Evolutionary conservation across 164 flowering plant genomes (phyloP).

Genomic region (Kalanchoe fedtschenkoi): DNA sequence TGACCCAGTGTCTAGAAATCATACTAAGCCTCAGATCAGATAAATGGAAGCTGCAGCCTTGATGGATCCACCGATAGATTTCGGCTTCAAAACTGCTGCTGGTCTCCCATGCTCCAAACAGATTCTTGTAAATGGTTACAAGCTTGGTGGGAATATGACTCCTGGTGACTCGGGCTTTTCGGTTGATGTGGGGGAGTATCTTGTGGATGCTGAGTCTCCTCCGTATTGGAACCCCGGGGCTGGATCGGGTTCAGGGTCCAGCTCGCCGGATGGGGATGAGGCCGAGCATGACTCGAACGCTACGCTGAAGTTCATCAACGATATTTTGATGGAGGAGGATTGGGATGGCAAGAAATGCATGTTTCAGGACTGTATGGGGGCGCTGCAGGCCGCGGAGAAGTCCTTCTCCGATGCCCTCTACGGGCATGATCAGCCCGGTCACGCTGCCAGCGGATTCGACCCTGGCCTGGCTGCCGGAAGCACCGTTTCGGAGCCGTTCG

Average conservation of each 20-base stretch:
- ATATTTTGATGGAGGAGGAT: too few species aligned
- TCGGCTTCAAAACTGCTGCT: background rate
- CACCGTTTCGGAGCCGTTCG: too few species aligned
- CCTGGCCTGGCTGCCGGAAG: too few species aligned
- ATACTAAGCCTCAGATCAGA: background rate
- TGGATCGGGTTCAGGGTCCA: background rate
- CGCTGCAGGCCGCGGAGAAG: too few species aligned
- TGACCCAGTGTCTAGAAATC: background rate
- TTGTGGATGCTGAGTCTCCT: background rate
- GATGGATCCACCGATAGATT: background rate
- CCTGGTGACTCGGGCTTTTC: background rate
- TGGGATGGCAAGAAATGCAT: too few species aligned
- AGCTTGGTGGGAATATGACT: too few species aligned
- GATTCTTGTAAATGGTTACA: background rate
- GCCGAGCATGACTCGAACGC: background rate
- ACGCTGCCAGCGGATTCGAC: too few species aligned
- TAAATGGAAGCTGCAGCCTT: slow-evolving; percentile 1
- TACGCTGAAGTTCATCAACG: background rate
- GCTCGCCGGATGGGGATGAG: slow-evolving; percentile 3
- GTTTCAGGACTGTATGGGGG: too few species aligned
- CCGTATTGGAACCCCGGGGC: background rate
- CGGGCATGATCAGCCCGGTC: background rate
- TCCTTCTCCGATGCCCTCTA: background rate
- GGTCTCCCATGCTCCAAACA: background rate
- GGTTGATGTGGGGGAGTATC: background rate